A percentile compares a stretch with the other conserved stretches of the same genome.
Conservation (phyloP, 2,329 filamentous ascomycete genomes). For the Apiospora saccharicola region DNA sequence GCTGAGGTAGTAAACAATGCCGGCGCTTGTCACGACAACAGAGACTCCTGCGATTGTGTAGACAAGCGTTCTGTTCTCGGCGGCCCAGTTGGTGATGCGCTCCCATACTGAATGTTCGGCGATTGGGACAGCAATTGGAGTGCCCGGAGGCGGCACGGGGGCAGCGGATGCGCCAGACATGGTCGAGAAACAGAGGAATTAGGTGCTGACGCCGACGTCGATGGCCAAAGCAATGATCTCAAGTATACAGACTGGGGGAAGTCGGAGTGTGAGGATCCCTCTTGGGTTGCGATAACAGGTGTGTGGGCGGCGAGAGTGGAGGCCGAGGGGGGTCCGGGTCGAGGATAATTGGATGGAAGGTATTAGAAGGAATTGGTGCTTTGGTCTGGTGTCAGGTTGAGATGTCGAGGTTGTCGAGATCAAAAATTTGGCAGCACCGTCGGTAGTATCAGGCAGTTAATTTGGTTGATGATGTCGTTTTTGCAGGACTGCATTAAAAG, state of each 20-base stretch:
- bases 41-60: constrained; percentile 97
- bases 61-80: constrained; percentile 93
- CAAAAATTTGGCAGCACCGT: not conserved
- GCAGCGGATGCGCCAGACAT: constrained; percentile 50
- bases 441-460: not conserved
- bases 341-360: not conserved
- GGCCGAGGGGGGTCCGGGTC: constrained; percentile 10
- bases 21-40: constrained; percentile 88
- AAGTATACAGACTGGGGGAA: constrained; percentile 9
- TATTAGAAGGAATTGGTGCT: not conserved
- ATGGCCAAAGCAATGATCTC: constrained; percentile 37
- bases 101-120: constrained; percentile 80
- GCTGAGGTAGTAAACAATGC: constrained; percentile 90
- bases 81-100: constrained; percentile 87
- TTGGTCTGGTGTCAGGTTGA: not conserved
- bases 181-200: constrained; percentile 32
- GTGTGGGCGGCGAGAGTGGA: not conserved
- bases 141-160: constrained; percentile 57
- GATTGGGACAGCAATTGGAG: constrained; percentile 55
- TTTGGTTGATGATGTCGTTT: constrained; percentile 29
- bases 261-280: not conserved
- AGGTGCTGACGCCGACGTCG: constrained; percentile 44
- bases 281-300: constrained; percentile 12
- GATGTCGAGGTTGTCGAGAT: not conserved
- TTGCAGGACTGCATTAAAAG: constrained; percentile 21